Evolutionary conservation across 2,329 filamentous ascomycete genomes (phyloP).

Genomic region (Thielaviopsis ethacetica): DNA sequence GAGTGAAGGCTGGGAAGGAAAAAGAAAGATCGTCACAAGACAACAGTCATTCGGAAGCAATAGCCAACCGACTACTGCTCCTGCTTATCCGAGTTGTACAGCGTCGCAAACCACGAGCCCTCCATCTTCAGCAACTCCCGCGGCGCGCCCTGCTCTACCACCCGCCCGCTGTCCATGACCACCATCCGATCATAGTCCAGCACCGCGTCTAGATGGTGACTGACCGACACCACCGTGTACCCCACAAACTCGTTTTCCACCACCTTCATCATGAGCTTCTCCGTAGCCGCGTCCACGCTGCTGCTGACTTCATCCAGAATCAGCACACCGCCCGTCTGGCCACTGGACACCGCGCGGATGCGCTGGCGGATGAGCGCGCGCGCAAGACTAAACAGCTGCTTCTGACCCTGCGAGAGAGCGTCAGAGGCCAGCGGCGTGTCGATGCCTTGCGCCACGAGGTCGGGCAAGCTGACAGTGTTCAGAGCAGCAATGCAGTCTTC

Average conservation of each 20-base stretch:
- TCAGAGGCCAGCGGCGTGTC: slow-evolving; percentile 25
- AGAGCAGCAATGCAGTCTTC: slow-evolving; percentile 22
- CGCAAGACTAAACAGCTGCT: slow-evolving; percentile 47
- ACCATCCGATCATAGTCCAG: slow-evolving; percentile 34
- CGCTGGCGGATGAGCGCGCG: slow-evolving; percentile 27
- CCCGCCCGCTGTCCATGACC: slow-evolving; percentile 29
- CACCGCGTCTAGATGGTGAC: slow-evolving; percentile 33
- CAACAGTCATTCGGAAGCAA: too few relatives aligned
- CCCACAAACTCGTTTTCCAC: slow-evolving; percentile 23
- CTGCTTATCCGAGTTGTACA: not conserved
- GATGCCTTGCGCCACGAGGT: slow-evolving; percentile 18
- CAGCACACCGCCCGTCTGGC: slow-evolving; percentile 17
- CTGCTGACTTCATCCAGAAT: slow-evolving; percentile 28
- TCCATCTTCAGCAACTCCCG: slow-evolving; percentile 24
- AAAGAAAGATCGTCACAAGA: too few relatives aligned
- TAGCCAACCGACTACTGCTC: not conserved
- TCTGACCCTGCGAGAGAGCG: slow-evolving; percentile 40
- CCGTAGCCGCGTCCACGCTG: slow-evolving; percentile 26
- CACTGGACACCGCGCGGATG: slow-evolving; percentile 14
- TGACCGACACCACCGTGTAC: slow-evolving; percentile 38
- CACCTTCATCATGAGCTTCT: slow-evolving; percentile 25
- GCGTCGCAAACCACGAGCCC: not conserved
- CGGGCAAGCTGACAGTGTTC: slow-evolving; percentile 19
- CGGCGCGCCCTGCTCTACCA: not conserved
- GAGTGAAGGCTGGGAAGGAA: too few relatives aligned